Base-by-base conservation (phyloP, 257 asterid genomes). In the Lithospermum erythrorhizon region DNA sequence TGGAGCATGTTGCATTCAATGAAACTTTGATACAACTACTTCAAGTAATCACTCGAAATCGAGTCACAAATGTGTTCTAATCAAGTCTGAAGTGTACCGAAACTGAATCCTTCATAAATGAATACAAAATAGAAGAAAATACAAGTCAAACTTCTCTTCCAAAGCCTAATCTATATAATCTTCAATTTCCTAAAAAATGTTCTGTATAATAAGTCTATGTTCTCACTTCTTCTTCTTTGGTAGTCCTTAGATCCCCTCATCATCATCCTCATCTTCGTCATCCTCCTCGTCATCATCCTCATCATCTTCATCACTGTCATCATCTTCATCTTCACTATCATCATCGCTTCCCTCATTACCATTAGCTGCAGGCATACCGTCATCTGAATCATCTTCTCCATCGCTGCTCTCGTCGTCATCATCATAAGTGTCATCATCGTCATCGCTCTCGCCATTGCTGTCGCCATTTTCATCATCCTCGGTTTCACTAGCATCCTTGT, bases 211-310 rank as follows among this genome's bases (percentile, higher is more conserved):
- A 35, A 35, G 14, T 65, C 7, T 27, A 27, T 9, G 52, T 45
- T 65, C 41, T 72, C 72, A 66, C 64, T 62, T 66, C 41, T 32
- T 62, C 66, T 67, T 67, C 59, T 32, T 72, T 62, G 41, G 53
- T 48, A 60, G 67, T 11, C 53, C 70, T 55, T 68, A 63, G 20
- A n/a, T 41, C 20, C 57, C 61, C 6, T 57, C 65, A 16, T 67
- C 62, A 0, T 68, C 76, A 0, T 66, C 67, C 0, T 71, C 77
- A 0, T 67, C 76, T 0, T 62, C 76, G 1, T 52, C 58, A 0
- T 61, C 71, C 0, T 64, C 70, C 19, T 63, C 64, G 2, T 21
- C 64, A 4, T 69, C 63, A 0, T 66, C 65, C 0, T 48, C 64
- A 15, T 58, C 65, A 0, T 21, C 70, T 0, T 51, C 70, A 13